Base-by-base conservation (phyloP, 2,329 filamentous ascomycete genomes). In the Pestalotiopsis sp. region DNA sequence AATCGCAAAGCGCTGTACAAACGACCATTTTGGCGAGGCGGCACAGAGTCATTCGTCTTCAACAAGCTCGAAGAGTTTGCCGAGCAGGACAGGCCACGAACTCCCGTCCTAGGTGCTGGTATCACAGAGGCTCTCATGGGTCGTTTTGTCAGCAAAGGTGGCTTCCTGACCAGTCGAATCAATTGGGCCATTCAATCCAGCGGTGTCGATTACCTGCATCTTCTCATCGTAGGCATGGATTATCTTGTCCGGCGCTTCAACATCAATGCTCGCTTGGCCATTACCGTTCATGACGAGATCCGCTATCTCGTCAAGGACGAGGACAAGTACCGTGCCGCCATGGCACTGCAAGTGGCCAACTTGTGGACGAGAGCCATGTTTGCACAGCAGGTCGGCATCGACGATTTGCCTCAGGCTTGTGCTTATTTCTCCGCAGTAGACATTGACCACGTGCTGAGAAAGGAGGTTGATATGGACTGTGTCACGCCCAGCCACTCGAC, bases 161-260 rank as follows among this genome's bases (percentile, higher is more conserved):
- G 92, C 25, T 99, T 97, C 82, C 91, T 99, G 83, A 98, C 96
- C 1, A 97, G 93, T 20, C 91, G 97, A 41, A 98, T 99, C 82
- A 99, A 99, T 78, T 99, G 96, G 96, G 96, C 96, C 3, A 98
- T 99, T 74, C 96, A 99, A 77, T 98, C 95, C 0, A 97, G 93
- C 0, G 96, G 97, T 4, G 95, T 98, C 4, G 97, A 99, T 80
- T 99, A 99, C 79, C 88, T 99, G 2, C 96, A 99, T 77, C 89
- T 99, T 4, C 87, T 99, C 20, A 94, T 99, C 71, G 89, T 98
- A 2, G 87, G 90, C 14, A 99, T 99, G 97, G 95, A 98, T 78
- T 97, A 97, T 77, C 87, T 99, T 3, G 91, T 91, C 66, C 89
- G 94, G 2, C 92, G 91, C 4, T 99, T 92, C 84, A 95, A 93